Conservation (phyloP, 495 filamentous ascomycete genomes). For the Penicillium longicatenatum region DNA sequence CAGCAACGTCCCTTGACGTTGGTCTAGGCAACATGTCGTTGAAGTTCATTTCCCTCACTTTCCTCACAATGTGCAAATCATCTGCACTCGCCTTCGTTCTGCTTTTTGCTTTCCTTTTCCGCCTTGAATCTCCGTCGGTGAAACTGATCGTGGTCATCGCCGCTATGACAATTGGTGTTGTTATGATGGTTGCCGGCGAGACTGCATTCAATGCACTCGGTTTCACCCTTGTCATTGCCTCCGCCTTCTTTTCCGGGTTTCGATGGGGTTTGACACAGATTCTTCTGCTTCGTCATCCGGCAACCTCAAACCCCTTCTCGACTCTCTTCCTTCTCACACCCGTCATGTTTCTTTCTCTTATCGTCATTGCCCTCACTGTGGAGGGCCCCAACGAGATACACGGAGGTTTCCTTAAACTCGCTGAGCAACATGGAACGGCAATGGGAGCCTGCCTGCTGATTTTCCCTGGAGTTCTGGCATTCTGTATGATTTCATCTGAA, state of each 20-base stretch:
- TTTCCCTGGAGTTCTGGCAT: conserved; percentile 90
- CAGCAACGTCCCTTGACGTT: conserved; percentile 93
- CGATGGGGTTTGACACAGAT: conserved; percentile 98
- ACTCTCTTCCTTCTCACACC: conserved; percentile 97
- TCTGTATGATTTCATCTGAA: conserved; percentile 94
- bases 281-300: conserved; percentile 88
- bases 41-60: conserved; percentile 93
- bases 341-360: conserved; percentile 87
- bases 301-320: conserved; percentile 94
- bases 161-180: conserved; percentile 90
- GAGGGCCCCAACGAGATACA: conserved; percentile 73
- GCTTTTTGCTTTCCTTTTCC: conserved; percentile 92
- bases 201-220: conserved; percentile 87
- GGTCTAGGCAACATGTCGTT: conserved; percentile 94
- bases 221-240: conserved; percentile 87
- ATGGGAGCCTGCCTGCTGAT: conserved; percentile 65
- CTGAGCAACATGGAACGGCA: conserved; percentile 63
- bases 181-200: conserved; percentile 99
- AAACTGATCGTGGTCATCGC: conserved; percentile 83
- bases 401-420: conserved; percentile 61
- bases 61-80: conserved; percentile 99
- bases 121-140: conserved; percentile 83
- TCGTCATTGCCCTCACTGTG: conserved; percentile 79
- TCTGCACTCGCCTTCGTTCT: conserved; percentile 94
- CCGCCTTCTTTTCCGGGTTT: conserved; percentile 94